Base-by-base conservation (phyloP, 768 basidiomycete species). In the Neoboletus brunneissimus region DNA sequence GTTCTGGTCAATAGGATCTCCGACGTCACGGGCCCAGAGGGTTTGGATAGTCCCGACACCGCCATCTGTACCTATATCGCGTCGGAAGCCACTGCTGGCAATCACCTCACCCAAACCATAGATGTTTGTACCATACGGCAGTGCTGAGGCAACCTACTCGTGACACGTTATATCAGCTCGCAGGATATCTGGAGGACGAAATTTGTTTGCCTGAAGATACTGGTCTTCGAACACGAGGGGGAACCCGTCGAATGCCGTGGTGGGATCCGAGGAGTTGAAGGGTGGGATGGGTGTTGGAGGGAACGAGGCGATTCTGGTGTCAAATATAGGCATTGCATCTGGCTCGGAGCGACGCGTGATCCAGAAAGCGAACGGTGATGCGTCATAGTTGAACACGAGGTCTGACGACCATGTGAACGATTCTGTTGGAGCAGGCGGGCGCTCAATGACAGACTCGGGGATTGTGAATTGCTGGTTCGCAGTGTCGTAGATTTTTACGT, bases 21-120 rank as follows among this genome's bases (percentile, higher is more conserved):
- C 76, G 27, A 72, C 73, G 62, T 87, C 86, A 20, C 86, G 75
- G 18, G 81, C 81, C 88, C 88, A 89, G 70, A 82, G 73, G 9
- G 84, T 85, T 64, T 88, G 87, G 10, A 88, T 72, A 1, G 85
- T 85, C 2, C 85, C 85, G 20, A 61, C 58, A 11, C 73, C 74
- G 10, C 80, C 81, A 53, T 76, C 68, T 2, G 75, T 73, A 27
- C 80, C 80, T 31, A 87, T 76, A 56, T 84, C 80, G 31, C 87
- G 77, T 38, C 87, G 75, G 67, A 88, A 85, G 5, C 87, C 87
- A 57, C 85, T 86, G 64, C 82, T 83, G 1, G 86, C 79, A 13
- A 89, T 73, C 1, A 84, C 82, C 67, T 94, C 89, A 2, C 90
- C 88, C 37, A 92, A 71, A 3, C 91, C 91, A 59, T 91, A 91